Evolutionary conservation across 768 basidiomycete species (phyloP), one percentile per base, ranked within the genome.

Genomic region (Glaciozyma martinii): DNA sequence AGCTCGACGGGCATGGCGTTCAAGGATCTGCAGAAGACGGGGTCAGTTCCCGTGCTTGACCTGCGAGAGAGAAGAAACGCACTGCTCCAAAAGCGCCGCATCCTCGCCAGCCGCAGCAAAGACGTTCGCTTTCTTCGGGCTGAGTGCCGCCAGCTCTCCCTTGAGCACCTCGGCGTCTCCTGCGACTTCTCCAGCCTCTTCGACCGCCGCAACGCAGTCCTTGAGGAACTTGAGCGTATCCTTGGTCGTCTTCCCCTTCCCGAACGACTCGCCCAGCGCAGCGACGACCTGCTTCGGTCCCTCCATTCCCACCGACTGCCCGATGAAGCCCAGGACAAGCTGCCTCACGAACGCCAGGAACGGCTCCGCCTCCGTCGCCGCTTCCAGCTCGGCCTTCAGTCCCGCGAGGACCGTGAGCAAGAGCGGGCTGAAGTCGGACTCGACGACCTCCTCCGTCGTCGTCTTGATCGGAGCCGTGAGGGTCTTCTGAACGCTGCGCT

Each of bases 401-500:
- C n/a, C 56, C 27, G 42, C 43, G 56, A 58, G 56, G 2, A 58
- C 33, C 18, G 56, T 44, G 5, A 42, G 13, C 25, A 58, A 27
- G 4, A 58, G 43, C 16, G 56, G 56, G 19, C 40, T 43, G 43
- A 58, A 46, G 16, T 43, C 23, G 43, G 43, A 10, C 25, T n/a
- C 25, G 42, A 42, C 23, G 12, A 42, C 9, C 13, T 33, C 47
- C 5, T 52, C 21, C 15, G 52, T 52, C 19, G 42, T 49, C 16
- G 64, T 25, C 32, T 60, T 58, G 56, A 66, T 27, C 15, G 62
- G 62, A 21, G 59, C 25, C 9, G 65, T 66, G 18, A 70, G 57
- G 21, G 68, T 70, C 62, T 66, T 61, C 27, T 56, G 62, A 5
- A 70, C 68, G 21, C 33, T n/a, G 29, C 42, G 29, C 46, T 66